Base-by-base conservation (phyloP, 2,329 filamentous ascomycete genomes). In the Rhytidhysteron rufulum region DNA sequence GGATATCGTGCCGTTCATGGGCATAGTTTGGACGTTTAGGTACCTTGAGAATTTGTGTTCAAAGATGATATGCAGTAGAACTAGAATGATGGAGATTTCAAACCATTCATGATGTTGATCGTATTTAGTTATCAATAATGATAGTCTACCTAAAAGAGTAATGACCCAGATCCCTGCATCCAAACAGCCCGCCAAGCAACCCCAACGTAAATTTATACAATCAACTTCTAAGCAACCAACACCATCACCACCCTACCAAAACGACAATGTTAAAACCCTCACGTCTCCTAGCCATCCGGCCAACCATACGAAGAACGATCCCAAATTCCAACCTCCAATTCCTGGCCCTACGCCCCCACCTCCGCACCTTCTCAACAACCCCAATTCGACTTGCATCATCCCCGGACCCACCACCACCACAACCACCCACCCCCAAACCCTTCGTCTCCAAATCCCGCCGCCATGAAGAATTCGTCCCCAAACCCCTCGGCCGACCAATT, bases 401-500 rank as follows among this genome's bases (percentile, higher is more conserved):
- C 43, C 47, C 24, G 5, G 34, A 29, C 19, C 33, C 31, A 17
- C 25, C 37, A 6, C 27, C 13, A 5, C 37, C 15, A 24, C 31
- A 19, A 3, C 31, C 15, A 33, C 53, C 53, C 41, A 48, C 56
- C 17, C 41, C 44, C 20, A 35, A 37, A 34, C 46, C 57, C 39
- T n/a, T n/a, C n/a, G n/a, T n/a, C n/a, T n/a, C n/a, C n/a, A n/a
- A n/a, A n/a, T 52, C 50, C 39, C 51, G 51, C 38, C 39, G 43
- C 31, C 29, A 60, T 31, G 59, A 62, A 32, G 44, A 57, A 17
- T 77, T 77, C 57, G 66, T 68, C 5, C 78, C 77, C 6, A 70
- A 73, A 35, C 70, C 71, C 1, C 71, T 83, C 39, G 70, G 72
- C 29, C 81, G 88, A 27, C 91, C 93, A 11, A 91, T 98, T 51